phyloP scores from a whole-genome alignment of 1,284 basidiomycete genomes.

The Cutaneotrichosporon dermatis region DNA sequence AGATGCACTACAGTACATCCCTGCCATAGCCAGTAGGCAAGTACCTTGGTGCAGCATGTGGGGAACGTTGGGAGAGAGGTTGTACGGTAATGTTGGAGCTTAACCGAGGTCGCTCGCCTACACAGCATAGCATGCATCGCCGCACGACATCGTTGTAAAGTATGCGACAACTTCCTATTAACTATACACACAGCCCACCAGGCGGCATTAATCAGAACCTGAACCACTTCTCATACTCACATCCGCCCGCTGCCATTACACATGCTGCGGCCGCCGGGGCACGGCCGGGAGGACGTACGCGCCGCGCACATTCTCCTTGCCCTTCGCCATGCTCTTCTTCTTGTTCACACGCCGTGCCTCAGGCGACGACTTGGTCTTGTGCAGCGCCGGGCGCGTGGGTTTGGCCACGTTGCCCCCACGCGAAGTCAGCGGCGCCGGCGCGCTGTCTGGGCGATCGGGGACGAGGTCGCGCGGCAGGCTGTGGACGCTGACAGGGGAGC shows the following conservation, averaged over 20 bases:
- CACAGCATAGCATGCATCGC: no score
- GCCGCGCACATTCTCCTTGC: not conserved
- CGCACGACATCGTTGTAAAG: no score
- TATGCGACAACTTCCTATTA: no score
- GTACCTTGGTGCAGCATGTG: no score
- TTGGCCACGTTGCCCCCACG: not conserved
- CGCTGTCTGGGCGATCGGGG: not conserved
- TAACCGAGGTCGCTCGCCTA: no score
- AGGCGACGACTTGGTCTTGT: constrained; percentile 2
- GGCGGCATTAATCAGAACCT: no score
- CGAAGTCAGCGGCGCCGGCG: not conserved
- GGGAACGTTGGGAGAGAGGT: no score
- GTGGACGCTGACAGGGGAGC: not conserved
- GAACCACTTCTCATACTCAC: no score
- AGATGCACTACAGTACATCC: no score
- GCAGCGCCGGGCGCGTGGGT: not conserved
- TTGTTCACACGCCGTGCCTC: not conserved
- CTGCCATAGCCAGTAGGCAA: no score
- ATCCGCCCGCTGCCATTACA: not conserved
- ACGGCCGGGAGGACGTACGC: not conserved
- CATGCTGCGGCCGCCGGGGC: not conserved
- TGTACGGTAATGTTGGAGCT: no score
- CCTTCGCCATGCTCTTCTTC: not conserved
- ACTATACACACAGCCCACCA: no score
- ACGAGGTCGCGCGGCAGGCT: not conserved